Conservation (phyloP, 2,329 filamentous ascomycete species). For the Ceratocystis variospora region DNA sequence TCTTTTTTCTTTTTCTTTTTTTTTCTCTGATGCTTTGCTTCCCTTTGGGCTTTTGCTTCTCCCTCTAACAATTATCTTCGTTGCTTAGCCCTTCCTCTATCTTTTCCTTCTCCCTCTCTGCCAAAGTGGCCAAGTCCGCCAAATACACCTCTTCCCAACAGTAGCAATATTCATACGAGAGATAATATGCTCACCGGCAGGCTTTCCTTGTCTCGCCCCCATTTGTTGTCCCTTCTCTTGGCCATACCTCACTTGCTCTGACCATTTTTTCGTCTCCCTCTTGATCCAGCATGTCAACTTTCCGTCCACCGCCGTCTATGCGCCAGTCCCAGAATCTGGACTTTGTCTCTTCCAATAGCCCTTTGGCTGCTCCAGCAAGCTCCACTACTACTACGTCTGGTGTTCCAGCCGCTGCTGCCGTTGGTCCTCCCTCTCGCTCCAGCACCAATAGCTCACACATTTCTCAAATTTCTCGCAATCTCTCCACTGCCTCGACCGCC, state of each 20-base stretch:
- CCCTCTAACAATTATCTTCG: background rate
- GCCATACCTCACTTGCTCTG: background rate
- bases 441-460: slow-evolving; percentile 6
- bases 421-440: slow-evolving; percentile 11
- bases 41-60: background rate
- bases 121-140: background rate
- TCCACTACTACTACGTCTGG: background rate
- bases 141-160: background rate
- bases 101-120: background rate
- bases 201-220: background rate
- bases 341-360: slow-evolving; percentile 20
- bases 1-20: background rate
- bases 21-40: background rate
- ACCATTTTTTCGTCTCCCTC: background rate
- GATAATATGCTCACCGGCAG: slow-evolving; percentile 6
- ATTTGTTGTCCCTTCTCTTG: background rate
- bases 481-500: slow-evolving; percentile 58
- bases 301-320: slow-evolving; percentile 22
- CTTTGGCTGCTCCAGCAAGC: slow-evolving; percentile 28
- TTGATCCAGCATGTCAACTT: slow-evolving; percentile 29
- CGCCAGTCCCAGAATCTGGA: slow-evolving; percentile 28
- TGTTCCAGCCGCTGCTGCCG: background rate
- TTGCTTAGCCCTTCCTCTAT: background rate
- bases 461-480: slow-evolving; percentile 39
- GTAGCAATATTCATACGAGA: background rate